phyloP scores from a whole-genome alignment of 768 basidiomycete genomes.

The Hortiboletus campestris region DNA sequence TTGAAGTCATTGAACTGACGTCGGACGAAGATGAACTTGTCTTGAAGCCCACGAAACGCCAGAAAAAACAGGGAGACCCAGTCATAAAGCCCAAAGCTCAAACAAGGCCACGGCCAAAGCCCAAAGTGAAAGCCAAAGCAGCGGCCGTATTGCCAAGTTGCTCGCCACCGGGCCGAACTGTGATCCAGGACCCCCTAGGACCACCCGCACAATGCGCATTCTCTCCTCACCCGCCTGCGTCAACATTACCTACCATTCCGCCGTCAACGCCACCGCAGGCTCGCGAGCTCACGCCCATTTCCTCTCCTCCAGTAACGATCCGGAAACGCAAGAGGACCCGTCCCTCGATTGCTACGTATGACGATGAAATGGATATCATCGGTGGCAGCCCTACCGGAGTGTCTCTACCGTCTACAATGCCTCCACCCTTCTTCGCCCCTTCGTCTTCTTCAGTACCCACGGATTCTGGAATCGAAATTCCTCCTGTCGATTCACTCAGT shows the following conservation, averaged over 20 bases:
- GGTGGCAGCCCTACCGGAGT: background rate
- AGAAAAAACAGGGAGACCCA: slow-evolving; percentile 30
- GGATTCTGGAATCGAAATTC: slow-evolving; percentile 30
- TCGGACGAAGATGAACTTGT: slow-evolving; percentile 43
- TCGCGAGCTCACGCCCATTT: slow-evolving; percentile 22
- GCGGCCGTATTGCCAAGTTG: slow-evolving; percentile 12
- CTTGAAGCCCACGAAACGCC: slow-evolving; percentile 31
- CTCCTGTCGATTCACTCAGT: background rate
- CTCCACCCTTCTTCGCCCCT: slow-evolving; percentile 47
- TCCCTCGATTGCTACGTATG: slow-evolving; percentile 5
- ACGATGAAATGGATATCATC: slow-evolving; percentile 16
- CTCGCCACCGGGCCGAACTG: slow-evolving; percentile 15
- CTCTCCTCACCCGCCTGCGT: slow-evolving; percentile 36
- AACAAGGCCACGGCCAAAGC: slow-evolving; percentile 27
- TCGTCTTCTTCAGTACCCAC: slow-evolving; percentile 39
- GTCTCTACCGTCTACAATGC: slow-evolving; percentile 23
- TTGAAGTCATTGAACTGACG: slow-evolving; percentile 45
- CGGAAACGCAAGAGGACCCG: slow-evolving; percentile 29
- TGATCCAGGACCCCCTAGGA: slow-evolving; percentile 25
- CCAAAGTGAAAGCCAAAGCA: slow-evolving; percentile 20
- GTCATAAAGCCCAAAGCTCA: slow-evolving; percentile 28
- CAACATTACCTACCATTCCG: slow-evolving; percentile 28
- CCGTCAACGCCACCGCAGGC: slow-evolving; percentile 23
- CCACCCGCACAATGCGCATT: slow-evolving; percentile 28
- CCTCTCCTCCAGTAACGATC: slow-evolving; percentile 22